A percentile compares a stretch with the other conserved stretches of the same genome.
phyloP scores from a whole-genome alignment of 2,329 filamentous ascomycete species.

The Pseudocercospora pini-densiflorae region DNA sequence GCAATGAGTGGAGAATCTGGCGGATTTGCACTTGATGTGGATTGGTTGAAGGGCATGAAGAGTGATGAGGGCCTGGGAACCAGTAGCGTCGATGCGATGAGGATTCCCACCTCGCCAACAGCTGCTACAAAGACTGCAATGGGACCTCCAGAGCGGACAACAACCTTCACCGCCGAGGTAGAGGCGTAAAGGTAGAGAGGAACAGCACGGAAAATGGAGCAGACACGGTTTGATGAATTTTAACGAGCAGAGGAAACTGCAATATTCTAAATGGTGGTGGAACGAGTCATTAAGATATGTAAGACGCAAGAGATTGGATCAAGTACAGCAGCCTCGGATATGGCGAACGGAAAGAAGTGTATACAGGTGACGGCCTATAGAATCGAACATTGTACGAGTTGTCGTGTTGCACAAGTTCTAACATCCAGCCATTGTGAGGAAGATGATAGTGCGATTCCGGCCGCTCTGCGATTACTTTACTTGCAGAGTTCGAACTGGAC shows the following conservation, averaged over 20 bases:
- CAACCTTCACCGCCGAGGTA: neutral
- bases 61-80: slow-evolving; percentile 21
- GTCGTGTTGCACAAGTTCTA: no score
- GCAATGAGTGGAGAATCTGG: slow-evolving; percentile 40
- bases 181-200: neutral
- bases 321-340: neutral
- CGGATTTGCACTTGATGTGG: slow-evolving; percentile 41
- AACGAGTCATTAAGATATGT: neutral
- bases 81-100: slow-evolving; percentile 11
- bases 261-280: neutral
- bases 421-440: no score
- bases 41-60: slow-evolving; percentile 43
- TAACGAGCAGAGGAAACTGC: neutral
- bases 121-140: neutral
- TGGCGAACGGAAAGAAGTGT: neutral
- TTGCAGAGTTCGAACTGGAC: no score
- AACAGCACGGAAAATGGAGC: neutral
- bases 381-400: no score
- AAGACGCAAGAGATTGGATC: neutral
- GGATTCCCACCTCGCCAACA: neutral
- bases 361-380: neutral
- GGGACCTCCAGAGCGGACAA: neutral
- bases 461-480: no score
- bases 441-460: no score
- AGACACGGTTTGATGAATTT: neutral